These are phyloP conservation scores for Pyrenophora tritici-repentis DNA, from an alignment of 2,329 filamentous ascomycete genomes.

Conservation along the genomic window DNA sequence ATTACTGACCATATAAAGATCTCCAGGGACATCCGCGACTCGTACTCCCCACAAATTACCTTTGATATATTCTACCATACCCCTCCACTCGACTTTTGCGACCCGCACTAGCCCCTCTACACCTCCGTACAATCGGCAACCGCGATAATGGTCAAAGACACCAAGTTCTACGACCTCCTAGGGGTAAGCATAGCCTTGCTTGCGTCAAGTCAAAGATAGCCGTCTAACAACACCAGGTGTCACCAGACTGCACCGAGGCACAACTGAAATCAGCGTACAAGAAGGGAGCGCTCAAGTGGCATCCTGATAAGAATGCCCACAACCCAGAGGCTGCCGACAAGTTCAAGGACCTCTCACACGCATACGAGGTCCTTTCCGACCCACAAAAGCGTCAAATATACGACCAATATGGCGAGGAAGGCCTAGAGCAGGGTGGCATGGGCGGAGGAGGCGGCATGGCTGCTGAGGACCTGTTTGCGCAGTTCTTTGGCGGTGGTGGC, in stretches of 20 bases:
- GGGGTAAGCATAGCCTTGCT: slow-evolving; percentile 63
- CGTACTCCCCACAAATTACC: slow-evolving; percentile 9
- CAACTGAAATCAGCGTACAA: slow-evolving; percentile 93
- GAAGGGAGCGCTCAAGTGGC: slow-evolving; percentile 79
- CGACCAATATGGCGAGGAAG: slow-evolving; percentile 97
- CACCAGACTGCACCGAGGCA: slow-evolving; percentile 77
- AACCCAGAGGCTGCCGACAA: slow-evolving; percentile 94
- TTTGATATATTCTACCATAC: slow-evolving; percentile 8
- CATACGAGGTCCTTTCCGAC: slow-evolving; percentile 94
- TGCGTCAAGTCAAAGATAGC: not conserved
- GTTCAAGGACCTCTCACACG: slow-evolving; percentile 96
- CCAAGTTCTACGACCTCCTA: slow-evolving; percentile 77
- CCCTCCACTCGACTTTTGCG: slow-evolving; percentile 27
- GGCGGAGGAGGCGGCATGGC: slow-evolving; percentile 83
- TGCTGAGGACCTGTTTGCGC: slow-evolving; percentile 92
- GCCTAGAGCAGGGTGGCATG: slow-evolving; percentile 78
- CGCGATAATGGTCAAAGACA: slow-evolving; percentile 75
- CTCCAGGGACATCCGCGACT: slow-evolving; percentile 6
- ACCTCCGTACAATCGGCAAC: slow-evolving; percentile 15
- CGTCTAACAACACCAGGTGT: slow-evolving; percentile 61
- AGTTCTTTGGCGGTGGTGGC: slow-evolving; percentile 83
- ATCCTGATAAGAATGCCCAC: slow-evolving; percentile 94
- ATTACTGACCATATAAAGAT: slow-evolving; percentile 23
- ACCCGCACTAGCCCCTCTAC: slow-evolving; percentile 33
- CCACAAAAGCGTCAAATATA: slow-evolving; percentile 89